A percentile compares a stretch with the other conserved stretches of the same genome.
Conservation (phyloP, 1,139 yeast species). For the Suhomyces taliae region DNA sequence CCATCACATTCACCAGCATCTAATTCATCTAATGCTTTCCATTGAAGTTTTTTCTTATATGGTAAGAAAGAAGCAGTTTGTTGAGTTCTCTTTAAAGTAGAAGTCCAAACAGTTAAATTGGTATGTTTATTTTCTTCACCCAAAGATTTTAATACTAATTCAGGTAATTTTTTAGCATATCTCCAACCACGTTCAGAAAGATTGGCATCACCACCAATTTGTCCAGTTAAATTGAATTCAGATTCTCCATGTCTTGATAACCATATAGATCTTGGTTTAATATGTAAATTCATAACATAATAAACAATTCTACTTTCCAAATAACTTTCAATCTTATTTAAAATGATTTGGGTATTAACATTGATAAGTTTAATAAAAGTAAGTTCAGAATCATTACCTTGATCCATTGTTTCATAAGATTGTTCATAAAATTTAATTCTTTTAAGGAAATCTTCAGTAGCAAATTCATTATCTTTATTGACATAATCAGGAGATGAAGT, state of each 20-base stretch:
- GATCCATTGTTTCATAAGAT: constrained; percentile 71
- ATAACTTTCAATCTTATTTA: constrained; percentile 84
- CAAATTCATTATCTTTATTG: constrained; percentile 70
- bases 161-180: constrained; percentile 83
- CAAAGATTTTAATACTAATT: constrained; percentile 68
- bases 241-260: constrained; percentile 95
- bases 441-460: constrained; percentile 67
- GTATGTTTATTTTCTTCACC: constrained; percentile 63
- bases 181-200: constrained; percentile 82
- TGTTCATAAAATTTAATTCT: constrained; percentile 74
- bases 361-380: constrained; percentile 87
- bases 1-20: constrained; percentile 99
- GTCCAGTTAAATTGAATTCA: constrained; percentile 86
- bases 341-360: constrained; percentile 82
- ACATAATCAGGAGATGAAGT: constrained; percentile 84
- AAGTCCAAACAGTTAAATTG: constrained; percentile 91
- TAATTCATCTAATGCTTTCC: constrained; percentile 96
- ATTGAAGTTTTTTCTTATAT: constrained; percentile 72
- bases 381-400: constrained; percentile 55
- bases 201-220: constrained; percentile 94
- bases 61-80: constrained; percentile 87
- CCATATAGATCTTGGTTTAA: constrained; percentile 90
- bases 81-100: constrained; percentile 87
- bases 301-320: constrained; percentile 91
- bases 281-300: constrained; percentile 92